Evolutionary conservation across 768 basidiomycete species (phyloP).

Genomic region (Collybia mongolica): DNA sequence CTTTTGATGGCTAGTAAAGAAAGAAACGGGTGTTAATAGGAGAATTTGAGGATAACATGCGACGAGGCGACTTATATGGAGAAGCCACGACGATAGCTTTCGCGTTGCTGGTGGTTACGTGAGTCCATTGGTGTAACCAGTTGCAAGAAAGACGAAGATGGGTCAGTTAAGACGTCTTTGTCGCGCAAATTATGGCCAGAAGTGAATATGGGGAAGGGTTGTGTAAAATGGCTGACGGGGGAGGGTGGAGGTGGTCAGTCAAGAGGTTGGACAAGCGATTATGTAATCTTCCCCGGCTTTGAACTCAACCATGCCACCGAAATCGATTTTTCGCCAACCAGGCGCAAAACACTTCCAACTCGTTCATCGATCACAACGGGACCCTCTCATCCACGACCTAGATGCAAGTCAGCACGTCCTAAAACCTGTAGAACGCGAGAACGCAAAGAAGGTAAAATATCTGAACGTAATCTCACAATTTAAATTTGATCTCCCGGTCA

Average conservation of each 20-base stretch:
- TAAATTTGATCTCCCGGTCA: slow-evolving; percentile 26
- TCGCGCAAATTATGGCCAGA: slow-evolving; percentile 9
- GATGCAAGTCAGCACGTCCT: slow-evolving; percentile 89
- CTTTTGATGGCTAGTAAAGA: slow-evolving; percentile 93
- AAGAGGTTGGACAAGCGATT: slow-evolving; percentile 22
- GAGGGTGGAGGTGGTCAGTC: slow-evolving; percentile 13
- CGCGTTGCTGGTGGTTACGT: slow-evolving; percentile 65
- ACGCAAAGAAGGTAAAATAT: slow-evolving; percentile 57
- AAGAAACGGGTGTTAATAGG: slow-evolving; percentile 41
- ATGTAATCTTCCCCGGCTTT: slow-evolving; percentile 30
- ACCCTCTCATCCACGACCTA: slow-evolving; percentile 93
- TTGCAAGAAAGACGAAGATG: slow-evolving; percentile 17
- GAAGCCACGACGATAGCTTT: slow-evolving; percentile 81
- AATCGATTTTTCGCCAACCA: slow-evolving; percentile 88
- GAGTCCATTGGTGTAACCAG: slow-evolving; percentile 39
- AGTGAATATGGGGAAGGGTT: slow-evolving; percentile 8
- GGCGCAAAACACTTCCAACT: slow-evolving; percentile 94
- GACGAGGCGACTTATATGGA: slow-evolving; percentile 72
- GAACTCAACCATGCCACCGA: slow-evolving; percentile 57
- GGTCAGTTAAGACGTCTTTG: slow-evolving; percentile 24
- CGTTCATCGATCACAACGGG: slow-evolving; percentile 93
- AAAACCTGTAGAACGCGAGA: slow-evolving; percentile 75
- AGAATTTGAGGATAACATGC: slow-evolving; percentile 19
- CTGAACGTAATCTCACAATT: slow-evolving; percentile 8
- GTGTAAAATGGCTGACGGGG: slow-evolving; percentile 8